Conservation (phyloP, 352 stramenopile species). For the Globisporangium megalacanthum region DNA sequence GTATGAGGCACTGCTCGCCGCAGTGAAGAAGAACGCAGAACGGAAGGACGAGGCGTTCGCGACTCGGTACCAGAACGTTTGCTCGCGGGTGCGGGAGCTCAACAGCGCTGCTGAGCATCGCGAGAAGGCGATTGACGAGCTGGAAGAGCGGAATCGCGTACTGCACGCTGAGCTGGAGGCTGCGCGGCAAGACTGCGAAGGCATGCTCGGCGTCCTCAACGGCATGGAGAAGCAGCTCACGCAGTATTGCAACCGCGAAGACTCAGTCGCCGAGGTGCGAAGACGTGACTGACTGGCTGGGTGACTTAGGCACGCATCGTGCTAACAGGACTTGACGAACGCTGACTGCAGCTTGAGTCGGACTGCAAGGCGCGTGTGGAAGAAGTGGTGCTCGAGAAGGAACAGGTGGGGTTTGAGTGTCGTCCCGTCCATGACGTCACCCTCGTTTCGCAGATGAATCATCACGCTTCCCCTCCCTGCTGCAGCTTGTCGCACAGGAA, state of each 20-base stretch:
- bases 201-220: conserved; percentile 77
- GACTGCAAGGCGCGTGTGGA: conserved; percentile 69
- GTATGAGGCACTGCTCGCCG: conserved; percentile 53
- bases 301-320: neutral
- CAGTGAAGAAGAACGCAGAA: conserved; percentile 54
- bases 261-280: conserved; percentile 61
- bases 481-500: conserved; percentile 53
- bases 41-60: conserved; percentile 61
- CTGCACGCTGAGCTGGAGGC: conserved; percentile 52
- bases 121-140: conserved; percentile 40
- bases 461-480: neutral
- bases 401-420: conserved; percentile 36
- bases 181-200: conserved; percentile 74
- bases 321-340: neutral
- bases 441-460: too few species aligned
- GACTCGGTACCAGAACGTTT: conserved; percentile 67
- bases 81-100: conserved; percentile 54
- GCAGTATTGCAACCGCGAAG: conserved; percentile 68
- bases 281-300: neutral
- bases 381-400: conserved; percentile 66
- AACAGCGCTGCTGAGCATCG: conserved; percentile 51
- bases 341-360: conserved; percentile 41
- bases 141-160: conserved; percentile 34
- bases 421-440: neutral
- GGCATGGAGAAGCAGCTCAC: conserved; percentile 82